Evolutionary conservation across 371 early-diverging fungal species (phyloP).

Genomic region (Batkoa obscura): DNA sequence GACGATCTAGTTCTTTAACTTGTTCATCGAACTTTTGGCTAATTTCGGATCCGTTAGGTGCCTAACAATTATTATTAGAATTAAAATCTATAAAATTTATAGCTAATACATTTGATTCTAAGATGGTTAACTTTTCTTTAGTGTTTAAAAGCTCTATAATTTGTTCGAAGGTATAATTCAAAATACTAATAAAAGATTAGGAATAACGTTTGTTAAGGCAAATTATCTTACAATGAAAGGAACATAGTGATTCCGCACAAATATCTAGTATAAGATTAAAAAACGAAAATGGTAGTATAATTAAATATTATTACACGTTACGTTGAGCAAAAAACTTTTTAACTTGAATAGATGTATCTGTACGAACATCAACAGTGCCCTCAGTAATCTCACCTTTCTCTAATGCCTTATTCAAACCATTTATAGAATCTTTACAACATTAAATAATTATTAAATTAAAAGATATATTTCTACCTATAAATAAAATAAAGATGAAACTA

Average conservation of each 20-base stretch:
- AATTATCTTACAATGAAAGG: not conserved
- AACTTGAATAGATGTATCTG: not conserved
- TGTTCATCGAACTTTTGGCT: not conserved
- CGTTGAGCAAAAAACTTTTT: not conserved
- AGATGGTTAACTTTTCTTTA: not conserved
- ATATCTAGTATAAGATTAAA: too few species aligned
- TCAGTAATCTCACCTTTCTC: not conserved
- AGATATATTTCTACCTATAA: slow-evolving; percentile 1
- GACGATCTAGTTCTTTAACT: not conserved
- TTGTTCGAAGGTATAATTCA: not conserved
- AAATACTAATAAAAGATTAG: not conserved
- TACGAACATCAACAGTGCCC: not conserved
- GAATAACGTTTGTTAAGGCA: not conserved
- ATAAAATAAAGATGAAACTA: not conserved
- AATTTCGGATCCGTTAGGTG: not conserved
- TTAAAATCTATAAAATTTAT: not conserved
- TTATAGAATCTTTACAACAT: not conserved
- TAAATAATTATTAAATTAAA: not conserved
- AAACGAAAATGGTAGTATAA: not conserved
- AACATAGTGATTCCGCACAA: not conserved
- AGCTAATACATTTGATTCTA: not conserved
- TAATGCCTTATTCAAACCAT: not conserved
- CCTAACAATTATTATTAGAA: not conserved
- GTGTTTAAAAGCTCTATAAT: not conserved
- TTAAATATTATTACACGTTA: not conserved